These are phyloP conservation scores for Tetradesmus obliquus DNA, from an alignment of 139 green algal genomes.

Conservation along the genomic window DNA sequence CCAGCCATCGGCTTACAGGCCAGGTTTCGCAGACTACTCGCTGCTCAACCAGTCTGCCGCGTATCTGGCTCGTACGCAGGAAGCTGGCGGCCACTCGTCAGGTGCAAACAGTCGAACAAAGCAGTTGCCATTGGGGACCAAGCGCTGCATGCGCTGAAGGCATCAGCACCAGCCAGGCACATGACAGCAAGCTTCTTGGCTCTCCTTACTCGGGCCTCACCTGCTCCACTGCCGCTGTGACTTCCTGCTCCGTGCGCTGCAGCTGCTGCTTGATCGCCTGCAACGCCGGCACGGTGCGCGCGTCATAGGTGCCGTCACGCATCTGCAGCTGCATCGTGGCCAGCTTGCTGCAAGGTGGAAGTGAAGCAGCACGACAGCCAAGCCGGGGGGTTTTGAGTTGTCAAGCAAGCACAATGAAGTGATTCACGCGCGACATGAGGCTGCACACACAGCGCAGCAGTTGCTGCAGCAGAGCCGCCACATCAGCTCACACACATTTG, in stretches of 20 bases:
- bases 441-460: too few relatives aligned
- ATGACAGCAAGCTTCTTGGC: too few relatives aligned
- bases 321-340: constrained; percentile 13
- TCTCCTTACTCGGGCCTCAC: not conserved
- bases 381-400: not conserved
- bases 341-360: constrained; percentile 12
- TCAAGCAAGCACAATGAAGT: not conserved
- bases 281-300: not conserved
- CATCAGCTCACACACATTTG: too few relatives aligned
- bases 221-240: not conserved
- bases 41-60: not conserved
- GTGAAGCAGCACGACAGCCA: not conserved
- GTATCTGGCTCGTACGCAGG: not conserved
- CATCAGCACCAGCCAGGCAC: too few relatives aligned
- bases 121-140: not conserved
- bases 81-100: not conserved
- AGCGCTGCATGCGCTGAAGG: not conserved
- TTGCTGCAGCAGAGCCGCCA: too few relatives aligned
- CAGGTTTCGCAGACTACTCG: too few relatives aligned
- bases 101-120: not conserved
- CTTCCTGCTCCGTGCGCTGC: not conserved
- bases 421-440: not conserved
- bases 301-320: not conserved
- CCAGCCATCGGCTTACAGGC: too few relatives aligned
- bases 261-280: not conserved